Evolutionary conservation across 2,329 filamentous ascomycete genomes (phyloP), one percentile per base, ranked within the genome.

Genomic region (Penicillium sp.): DNA sequence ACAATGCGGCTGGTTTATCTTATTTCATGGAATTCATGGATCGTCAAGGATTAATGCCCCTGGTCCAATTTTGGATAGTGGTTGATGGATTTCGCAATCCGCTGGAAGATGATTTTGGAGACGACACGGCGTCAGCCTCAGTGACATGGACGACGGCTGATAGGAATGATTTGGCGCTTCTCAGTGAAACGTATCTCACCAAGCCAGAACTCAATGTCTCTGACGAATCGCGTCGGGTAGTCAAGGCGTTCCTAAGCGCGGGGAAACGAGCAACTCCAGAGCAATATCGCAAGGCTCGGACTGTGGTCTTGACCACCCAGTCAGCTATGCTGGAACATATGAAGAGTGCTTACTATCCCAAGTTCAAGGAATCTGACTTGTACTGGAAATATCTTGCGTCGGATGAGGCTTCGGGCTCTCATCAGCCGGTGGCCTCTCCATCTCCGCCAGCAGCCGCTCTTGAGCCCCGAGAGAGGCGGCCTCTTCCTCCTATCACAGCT

Each of bases 11-110:
- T 1, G 93, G 91, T 0, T 80, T 99, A 8, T 97, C 94, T 2
- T 99, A 96, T 71, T 97, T 99, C 76, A 99, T 99, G 94, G 94
- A 99, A 71, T 97, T 92, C 68, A 99, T 99, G 94, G 94, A 99
- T 71, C 87, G 94, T 41, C 89, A 92, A 69, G 82, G 84, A 15
- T 80, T 93, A 25, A 93, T 97, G 88, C 84, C 89, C 14, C 78
- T 97, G 45, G 92, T 99, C 6, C 94, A 99, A 68, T 99, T 97
- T 73, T 99, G 93, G 92, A 87, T 99, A 40, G 94, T 97, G 3
- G 94, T 97, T 6, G 94, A 99, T 75, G 93, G 94, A 0, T 91
- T 97, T 65, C 89, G 95, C 41, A 96, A 95, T 65, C 95, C 94
- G 0, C 78, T 99, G 2, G 94, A 99, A 73, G 90, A 93, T 61